Conservation (phyloP, 2,329 filamentous ascomycete species). For the Zalaria sp. region DNA sequence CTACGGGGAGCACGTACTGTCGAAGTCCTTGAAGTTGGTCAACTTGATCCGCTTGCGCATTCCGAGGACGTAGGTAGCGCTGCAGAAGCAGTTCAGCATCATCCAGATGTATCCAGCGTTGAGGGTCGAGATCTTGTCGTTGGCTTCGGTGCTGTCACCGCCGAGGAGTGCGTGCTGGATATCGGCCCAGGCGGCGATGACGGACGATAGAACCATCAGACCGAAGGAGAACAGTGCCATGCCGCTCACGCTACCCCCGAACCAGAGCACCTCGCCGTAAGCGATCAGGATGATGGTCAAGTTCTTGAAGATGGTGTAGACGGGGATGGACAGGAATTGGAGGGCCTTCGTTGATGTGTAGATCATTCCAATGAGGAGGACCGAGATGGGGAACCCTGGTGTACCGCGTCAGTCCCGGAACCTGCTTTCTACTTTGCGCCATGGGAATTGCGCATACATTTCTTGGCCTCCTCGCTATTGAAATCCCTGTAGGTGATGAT, state of each 20-base stretch:
- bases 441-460: slow-evolving; percentile 48
- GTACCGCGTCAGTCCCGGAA: slow-evolving; percentile 1
- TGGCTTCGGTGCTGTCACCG: slow-evolving; percentile 32
- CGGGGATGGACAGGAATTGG: slow-evolving; percentile 90
- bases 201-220: slow-evolving; percentile 87
- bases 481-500: slow-evolving; percentile 76
- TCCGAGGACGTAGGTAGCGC: slow-evolving; percentile 72
- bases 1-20: slow-evolving; percentile 53
- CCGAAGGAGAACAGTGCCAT: slow-evolving; percentile 88
- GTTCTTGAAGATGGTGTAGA: slow-evolving; percentile 99
- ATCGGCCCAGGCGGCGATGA: slow-evolving; percentile 95
- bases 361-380: slow-evolving; percentile 97
- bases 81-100: slow-evolving; percentile 91
- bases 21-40: slow-evolving; percentile 99
- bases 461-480: slow-evolving; percentile 76
- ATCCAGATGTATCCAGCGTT: slow-evolving; percentile 98
- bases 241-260: slow-evolving; percentile 78
- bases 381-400: slow-evolving; percentile 85
- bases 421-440: background rate
- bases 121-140: slow-evolving; percentile 69
- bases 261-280: slow-evolving; percentile 97
- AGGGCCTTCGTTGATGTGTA: slow-evolving; percentile 94
- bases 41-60: slow-evolving; percentile 99
- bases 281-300: slow-evolving; percentile 97
- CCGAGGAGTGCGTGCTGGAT: slow-evolving; percentile 68